Evolutionary conservation across 2,329 filamentous ascomycete species (phyloP), one percentile per base, ranked within the genome.

Genomic region (Cryphonectria japonica): DNA sequence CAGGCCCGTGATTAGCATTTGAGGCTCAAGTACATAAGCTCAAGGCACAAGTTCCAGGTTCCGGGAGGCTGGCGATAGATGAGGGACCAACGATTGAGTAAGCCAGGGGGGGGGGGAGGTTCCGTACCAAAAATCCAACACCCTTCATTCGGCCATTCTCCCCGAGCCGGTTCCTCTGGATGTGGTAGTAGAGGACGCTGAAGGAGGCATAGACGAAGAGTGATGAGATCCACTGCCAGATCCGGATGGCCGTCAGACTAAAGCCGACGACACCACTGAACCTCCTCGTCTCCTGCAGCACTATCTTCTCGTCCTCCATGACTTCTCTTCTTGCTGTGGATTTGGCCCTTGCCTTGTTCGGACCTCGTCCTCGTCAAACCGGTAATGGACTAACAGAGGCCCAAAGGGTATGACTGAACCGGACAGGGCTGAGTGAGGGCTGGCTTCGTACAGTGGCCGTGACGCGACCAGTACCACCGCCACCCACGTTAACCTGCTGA

Each of bases 131-230:
- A 46, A 73, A 11, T 34, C 68, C 67, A 22, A 73, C 68, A 34
- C 34, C 61, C n/a, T 62, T 72, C 70, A 72, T 68, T 16, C 67
- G 70, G 29, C 50, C 62, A 43, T 64, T 68, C 29, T 67, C 70
- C 8, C 67, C 70, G 0, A 73, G 67, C 22, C 61, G 50, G 37
- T 66, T 72, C 4, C 37, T 67, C 62, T 68, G 67, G 26, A 72
- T 68, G 41, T 72, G 68, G 2, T 66, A 59, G n/a, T 70, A 70
- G 3, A 73, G 66, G 3, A 73, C 46, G 41, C 61, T 68, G 54
- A 73, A 72, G 57, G 72, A 74, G 70, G 66, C 69, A 67, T 68
- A 73, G 50, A 75, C 72, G 66, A 74, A 70, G 54, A 91, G 70
- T 13, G 75, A 74, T 26, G 74, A 76, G 57, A 64, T 65, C 59